Evolutionary conservation across 192 early-diverging fungal species (phyloP).

Genomic region (Coemansia sp.): DNA sequence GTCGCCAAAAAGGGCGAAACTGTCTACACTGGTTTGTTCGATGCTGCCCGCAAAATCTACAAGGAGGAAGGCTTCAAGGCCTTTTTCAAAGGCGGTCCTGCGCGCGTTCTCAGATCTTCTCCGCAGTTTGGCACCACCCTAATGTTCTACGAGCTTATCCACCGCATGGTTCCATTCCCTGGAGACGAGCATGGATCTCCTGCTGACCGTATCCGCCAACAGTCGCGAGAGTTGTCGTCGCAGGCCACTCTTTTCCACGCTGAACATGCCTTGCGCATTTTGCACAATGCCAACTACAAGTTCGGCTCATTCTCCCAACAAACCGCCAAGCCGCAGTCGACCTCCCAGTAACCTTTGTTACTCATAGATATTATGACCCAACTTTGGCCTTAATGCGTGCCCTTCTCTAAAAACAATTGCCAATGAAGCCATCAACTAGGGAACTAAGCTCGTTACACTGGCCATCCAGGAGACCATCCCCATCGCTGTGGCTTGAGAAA

Average conservation of each 20-base stretch:
- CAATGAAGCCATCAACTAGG: too few species aligned
- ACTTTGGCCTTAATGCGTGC: too few species aligned
- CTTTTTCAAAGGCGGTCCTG: constrained; percentile 96
- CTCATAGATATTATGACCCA: not conserved
- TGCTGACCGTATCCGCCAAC: constrained; percentile 17
- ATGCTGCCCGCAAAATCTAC: constrained; percentile 87
- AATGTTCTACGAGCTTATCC: constrained; percentile 89
- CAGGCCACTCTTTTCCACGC: constrained; percentile 51
- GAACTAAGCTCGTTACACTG: too few species aligned
- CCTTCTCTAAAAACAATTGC: too few species aligned
- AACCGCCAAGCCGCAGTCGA: not conserved
- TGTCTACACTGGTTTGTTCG: constrained; percentile 80
- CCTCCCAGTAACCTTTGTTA: not conserved
- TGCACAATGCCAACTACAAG: constrained; percentile 52
- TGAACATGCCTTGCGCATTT: constrained; percentile 39
- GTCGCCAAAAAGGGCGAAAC: constrained; percentile 89
- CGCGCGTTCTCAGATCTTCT: constrained; percentile 90
- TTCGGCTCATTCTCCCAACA: constrained; percentile 27
- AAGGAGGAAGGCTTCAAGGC: constrained; percentile 91
- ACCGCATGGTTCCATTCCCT: constrained; percentile 64
- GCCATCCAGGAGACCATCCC: too few species aligned
- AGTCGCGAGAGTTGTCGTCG: constrained; percentile 35
- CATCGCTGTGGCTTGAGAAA: too few species aligned
- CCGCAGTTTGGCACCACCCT: constrained; percentile 98
- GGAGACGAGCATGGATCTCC: constrained; percentile 43